Evolutionary conservation across 345 rosid species (phyloP).

Genomic region (Capsella bursapastoris): DNA sequence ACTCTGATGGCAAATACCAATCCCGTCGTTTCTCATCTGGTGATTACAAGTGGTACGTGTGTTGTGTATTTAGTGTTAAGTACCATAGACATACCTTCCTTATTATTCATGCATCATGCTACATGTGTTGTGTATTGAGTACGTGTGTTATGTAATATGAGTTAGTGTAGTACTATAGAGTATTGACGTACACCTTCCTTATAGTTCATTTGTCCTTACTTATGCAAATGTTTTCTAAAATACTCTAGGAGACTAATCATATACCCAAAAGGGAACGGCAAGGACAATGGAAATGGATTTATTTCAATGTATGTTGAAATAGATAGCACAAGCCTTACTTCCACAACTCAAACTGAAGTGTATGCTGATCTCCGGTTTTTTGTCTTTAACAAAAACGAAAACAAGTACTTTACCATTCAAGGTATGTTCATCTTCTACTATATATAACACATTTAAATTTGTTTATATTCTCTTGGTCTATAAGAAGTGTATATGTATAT

Average conservation of each 20-base stretch:
- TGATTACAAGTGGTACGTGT: constrained; percentile 10
- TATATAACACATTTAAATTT: too few relatives aligned
- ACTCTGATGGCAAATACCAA: constrained; percentile 3
- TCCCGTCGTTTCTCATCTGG: constrained; percentile 21
- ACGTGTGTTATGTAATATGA: too few relatives aligned
- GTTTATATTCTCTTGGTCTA: too few relatives aligned
- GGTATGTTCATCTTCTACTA: background rate
- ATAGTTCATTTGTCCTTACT: background rate
- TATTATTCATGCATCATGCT: background rate
- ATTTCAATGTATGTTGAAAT: constrained; percentile 32
- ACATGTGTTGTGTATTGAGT: too few relatives aligned
- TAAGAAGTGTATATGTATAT: too few relatives aligned
- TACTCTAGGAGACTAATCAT: background rate
- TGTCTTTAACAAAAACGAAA: constrained; percentile 18
- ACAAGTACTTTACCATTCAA: constrained; percentile 24
- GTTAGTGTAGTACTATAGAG: too few relatives aligned
- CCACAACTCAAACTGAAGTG: background rate
- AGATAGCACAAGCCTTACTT: background rate
- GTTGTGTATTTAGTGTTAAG: background rate
- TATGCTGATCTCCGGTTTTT: constrained; percentile 12
- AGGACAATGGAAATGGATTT: constrained; percentile 2
- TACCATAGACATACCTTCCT: background rate
- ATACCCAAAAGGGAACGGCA: constrained; percentile 12
- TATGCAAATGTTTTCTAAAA: too few relatives aligned
- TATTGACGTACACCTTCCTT: too few relatives aligned